phyloP scores from a whole-genome alignment of 305 asterid genomes.

The Fraxinus sp. region DNA sequence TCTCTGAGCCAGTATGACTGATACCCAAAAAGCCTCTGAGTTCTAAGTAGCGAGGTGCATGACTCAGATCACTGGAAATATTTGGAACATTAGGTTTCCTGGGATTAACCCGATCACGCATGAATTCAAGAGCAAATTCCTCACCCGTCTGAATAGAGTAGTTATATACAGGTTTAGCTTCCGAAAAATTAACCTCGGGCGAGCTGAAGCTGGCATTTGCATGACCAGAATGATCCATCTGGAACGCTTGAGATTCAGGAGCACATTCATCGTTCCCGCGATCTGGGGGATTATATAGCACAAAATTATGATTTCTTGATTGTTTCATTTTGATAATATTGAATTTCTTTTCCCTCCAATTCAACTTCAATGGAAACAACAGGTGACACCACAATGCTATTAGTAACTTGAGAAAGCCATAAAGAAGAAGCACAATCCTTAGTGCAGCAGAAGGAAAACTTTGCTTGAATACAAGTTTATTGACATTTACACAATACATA shows the following conservation, averaged over 20 bases:
- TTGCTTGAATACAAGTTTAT: slow-evolving; percentile 35
- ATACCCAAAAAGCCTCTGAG: slow-evolving; percentile 54
- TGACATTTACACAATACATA: slow-evolving; percentile 28
- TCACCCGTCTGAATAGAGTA: slow-evolving; percentile 80
- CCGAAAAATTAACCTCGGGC: slow-evolving; percentile 39
- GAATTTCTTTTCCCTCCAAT: slow-evolving; percentile 22
- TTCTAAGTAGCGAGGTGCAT: slow-evolving; percentile 52
- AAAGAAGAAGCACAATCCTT: slow-evolving; percentile 39
- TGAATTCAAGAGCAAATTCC: slow-evolving; percentile 71
- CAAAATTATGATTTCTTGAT: slow-evolving; percentile 33
- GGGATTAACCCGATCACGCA: slow-evolving; percentile 62
- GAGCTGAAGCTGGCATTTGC: slow-evolving; percentile 36
- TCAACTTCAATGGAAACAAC: slow-evolving; percentile 30
- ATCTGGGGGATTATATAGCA: slow-evolving; percentile 39
- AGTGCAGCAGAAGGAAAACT: slow-evolving; percentile 30
- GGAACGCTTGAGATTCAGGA: slow-evolving; percentile 43
- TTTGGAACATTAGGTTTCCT: slow-evolving; percentile 45
- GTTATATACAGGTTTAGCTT: slow-evolving; percentile 58
- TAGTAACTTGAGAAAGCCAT: slow-evolving; percentile 34
- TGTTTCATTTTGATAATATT: slow-evolving; percentile 47
- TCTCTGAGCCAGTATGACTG: slow-evolving; percentile 43
- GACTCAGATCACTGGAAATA: slow-evolving; percentile 46
- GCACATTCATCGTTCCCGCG: slow-evolving; percentile 38
- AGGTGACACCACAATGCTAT: slow-evolving; percentile 33
- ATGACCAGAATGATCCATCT: slow-evolving; percentile 43